Percentiles rank a stretch among this genome's conserved stretches.
phyloP scores from a whole-genome alignment of 768 basidiomycete genomes.

The Boletus sensibilis region DNA sequence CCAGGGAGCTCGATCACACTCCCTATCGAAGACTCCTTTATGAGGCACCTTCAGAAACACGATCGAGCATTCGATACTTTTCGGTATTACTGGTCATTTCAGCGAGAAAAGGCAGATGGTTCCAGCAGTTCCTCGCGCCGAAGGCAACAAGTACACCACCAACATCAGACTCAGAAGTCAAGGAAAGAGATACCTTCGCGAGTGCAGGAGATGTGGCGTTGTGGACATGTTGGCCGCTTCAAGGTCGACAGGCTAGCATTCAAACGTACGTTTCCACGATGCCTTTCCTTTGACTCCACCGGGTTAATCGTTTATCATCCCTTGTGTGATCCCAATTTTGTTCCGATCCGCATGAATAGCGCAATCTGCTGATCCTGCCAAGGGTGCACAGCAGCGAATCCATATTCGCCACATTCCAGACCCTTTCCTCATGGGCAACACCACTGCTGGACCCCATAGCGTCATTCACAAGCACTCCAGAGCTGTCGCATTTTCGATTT shows the following conservation, averaged over 20 bases:
- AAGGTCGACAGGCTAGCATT: conserved; percentile 50
- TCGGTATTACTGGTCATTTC: conserved; percentile 58
- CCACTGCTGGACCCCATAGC: conserved; percentile 54
- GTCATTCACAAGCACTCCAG: conserved; percentile 84
- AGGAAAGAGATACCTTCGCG: conserved; percentile 23
- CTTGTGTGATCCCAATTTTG: neutral
- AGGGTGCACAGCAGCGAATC: conserved; percentile 67
- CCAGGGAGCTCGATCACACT: conserved; percentile 37
- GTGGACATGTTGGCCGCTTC: conserved; percentile 60
- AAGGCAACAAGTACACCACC: conserved; percentile 19
- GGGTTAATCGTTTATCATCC: neutral
- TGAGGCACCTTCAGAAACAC: conserved; percentile 32
- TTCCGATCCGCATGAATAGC: conserved; percentile 25
- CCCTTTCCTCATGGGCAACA: conserved; percentile 42
- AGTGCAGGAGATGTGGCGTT: conserved; percentile 64
- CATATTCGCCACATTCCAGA: conserved; percentile 57
- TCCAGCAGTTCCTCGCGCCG: conserved; percentile 24
- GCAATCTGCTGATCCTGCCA: conserved; percentile 45
- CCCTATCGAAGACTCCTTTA: conserved; percentile 42
- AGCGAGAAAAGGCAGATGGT: conserved; percentile 47
- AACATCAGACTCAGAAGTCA: conserved; percentile 15
- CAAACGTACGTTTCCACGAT: conserved; percentile 31
- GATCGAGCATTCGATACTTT: conserved; percentile 46
- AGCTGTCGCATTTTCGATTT: conserved; percentile 75
- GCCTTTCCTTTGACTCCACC: conserved; percentile 19